Evolutionary conservation across 768 basidiomycete species (phyloP).

Genomic region (Sistotremastrum suecicum): DNA sequence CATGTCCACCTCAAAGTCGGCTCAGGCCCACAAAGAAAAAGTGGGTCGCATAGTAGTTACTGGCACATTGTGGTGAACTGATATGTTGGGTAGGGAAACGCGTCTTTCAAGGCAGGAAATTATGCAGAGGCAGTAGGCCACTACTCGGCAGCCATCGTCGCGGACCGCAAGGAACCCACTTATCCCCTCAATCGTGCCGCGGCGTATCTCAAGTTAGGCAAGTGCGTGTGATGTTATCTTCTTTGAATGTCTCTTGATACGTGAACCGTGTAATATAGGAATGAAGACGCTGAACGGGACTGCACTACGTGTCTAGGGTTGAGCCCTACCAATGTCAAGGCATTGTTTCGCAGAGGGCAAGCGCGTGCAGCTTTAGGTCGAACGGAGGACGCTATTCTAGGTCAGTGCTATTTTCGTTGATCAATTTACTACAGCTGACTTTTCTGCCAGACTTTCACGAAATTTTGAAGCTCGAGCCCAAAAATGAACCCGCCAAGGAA

Average conservation of each 20-base stretch:
- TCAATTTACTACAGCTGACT: background rate
- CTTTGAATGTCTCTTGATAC: slow-evolving; percentile 7
- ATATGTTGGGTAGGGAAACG: slow-evolving; percentile 50
- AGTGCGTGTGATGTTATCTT: slow-evolving; percentile 43
- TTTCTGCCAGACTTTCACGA: slow-evolving; percentile 39
- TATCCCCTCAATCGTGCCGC: slow-evolving; percentile 81
- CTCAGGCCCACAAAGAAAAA: no score
- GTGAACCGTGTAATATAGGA: slow-evolving; percentile 24
- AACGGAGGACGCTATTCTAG: slow-evolving; percentile 43
- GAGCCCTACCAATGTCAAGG: slow-evolving; percentile 56
- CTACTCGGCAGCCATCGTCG: slow-evolving; percentile 69
- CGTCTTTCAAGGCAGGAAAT: slow-evolving; percentile 70
- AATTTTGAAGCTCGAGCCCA: slow-evolving; percentile 46
- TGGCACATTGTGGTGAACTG: no score
- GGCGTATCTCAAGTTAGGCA: slow-evolving; percentile 87
- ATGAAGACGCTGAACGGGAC: slow-evolving; percentile 71
- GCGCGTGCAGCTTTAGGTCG: slow-evolving; percentile 46
- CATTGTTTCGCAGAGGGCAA: slow-evolving; percentile 63
- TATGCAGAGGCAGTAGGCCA: slow-evolving; percentile 71
- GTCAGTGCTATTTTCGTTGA: slow-evolving; percentile 22
- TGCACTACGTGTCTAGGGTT: slow-evolving; percentile 51
- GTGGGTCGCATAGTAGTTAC: no score
- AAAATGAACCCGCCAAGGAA: slow-evolving; percentile 44
- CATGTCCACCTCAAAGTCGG: no score
- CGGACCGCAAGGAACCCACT: slow-evolving; percentile 57